These are phyloP conservation scores for Epichloe elymi DNA, from an alignment of 2,329 filamentous ascomycete genomes.

Conservation along the genomic window DNA sequence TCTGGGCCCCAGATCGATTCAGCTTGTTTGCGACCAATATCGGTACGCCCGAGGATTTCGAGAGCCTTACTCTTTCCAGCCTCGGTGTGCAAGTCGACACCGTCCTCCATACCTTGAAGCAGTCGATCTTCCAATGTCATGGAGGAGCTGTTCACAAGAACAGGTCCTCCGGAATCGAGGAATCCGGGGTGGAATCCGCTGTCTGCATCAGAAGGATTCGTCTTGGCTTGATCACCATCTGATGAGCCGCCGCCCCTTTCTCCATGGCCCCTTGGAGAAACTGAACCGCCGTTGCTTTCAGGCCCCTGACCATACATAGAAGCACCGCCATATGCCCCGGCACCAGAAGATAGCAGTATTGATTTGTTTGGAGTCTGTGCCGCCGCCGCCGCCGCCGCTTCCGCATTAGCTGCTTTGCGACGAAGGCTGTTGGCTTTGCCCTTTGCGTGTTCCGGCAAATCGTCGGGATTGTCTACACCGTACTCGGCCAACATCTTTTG, in stretches of 20 bases:
- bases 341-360: constrained; percentile 10
- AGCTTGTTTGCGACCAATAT: constrained; percentile 34
- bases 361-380: constrained; percentile 10
- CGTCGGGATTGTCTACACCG: constrained; percentile 80
- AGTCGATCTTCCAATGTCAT: constrained; percentile 38
- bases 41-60: constrained; percentile 38
- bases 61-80: constrained; percentile 36
- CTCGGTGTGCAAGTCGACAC: constrained; percentile 30
- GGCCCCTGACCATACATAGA: constrained; percentile 12
- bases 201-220: constrained; percentile 28
- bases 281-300: constrained; percentile 6
- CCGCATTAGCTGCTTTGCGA: constrained; percentile 53
- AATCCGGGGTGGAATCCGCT: constrained; percentile 28
- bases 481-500: constrained; percentile 87
- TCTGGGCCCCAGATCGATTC: constrained; percentile 37
- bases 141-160: constrained; percentile 26
- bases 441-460: constrained; percentile 71
- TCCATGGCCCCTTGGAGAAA: constrained; percentile 2
- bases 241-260: not conserved
- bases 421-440: constrained; percentile 64
- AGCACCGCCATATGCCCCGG: constrained; percentile 13
- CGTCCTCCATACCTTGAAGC: constrained; percentile 32
- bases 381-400: constrained; percentile 30
- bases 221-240: constrained; percentile 15
- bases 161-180: constrained; percentile 28